Percentiles rank a stretch among this genome's conserved stretches.
phyloP scores from a whole-genome alignment of 768 basidiomycete species.

The Cyathus striatus region DNA sequence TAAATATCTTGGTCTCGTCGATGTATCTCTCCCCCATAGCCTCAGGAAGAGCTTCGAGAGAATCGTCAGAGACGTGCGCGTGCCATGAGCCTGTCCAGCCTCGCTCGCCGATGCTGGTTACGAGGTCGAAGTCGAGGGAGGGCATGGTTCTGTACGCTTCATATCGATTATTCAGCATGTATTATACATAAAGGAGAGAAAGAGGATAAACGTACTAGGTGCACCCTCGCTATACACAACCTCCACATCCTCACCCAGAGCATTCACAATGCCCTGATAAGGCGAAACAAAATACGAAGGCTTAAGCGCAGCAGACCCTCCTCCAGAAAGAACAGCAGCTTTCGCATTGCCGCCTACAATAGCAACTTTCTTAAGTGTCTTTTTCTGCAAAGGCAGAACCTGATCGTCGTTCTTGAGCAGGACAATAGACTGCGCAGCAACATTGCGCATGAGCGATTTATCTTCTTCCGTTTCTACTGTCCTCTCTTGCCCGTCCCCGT shows the following conservation, averaged over 20 bases:
- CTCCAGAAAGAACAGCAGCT: slow-evolving; percentile 56
- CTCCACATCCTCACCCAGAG: slow-evolving; percentile 39
- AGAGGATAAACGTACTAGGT: slow-evolving; percentile 35
- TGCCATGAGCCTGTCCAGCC: slow-evolving; percentile 70
- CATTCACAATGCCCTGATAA: slow-evolving; percentile 67
- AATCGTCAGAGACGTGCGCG: slow-evolving; percentile 50
- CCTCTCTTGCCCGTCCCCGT: slow-evolving; percentile 65
- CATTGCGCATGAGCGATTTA: slow-evolving; percentile 54
- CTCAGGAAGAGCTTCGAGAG: slow-evolving; percentile 40
- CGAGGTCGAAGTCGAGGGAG: slow-evolving; percentile 62
- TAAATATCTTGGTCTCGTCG: slow-evolving; percentile 64
- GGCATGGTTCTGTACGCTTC: slow-evolving; percentile 63
- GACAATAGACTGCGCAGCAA: slow-evolving; percentile 70
- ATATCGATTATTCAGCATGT: background rate
- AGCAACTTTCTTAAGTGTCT: slow-evolving; percentile 59
- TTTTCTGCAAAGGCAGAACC: slow-evolving; percentile 47
- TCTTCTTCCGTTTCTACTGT: slow-evolving; percentile 60
- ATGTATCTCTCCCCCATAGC: slow-evolving; percentile 38
- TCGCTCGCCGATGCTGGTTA: slow-evolving; percentile 51
- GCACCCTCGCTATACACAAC: slow-evolving; percentile 69
- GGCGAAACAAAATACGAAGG: slow-evolving; percentile 75
- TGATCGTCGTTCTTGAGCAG: slow-evolving; percentile 64
- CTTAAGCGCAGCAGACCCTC: slow-evolving; percentile 70
- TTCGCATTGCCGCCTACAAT: slow-evolving; percentile 75
- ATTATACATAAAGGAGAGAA: background rate